Base-by-base conservation (phyloP, 2,329 filamentous ascomycete genomes). In the Penicillium decumbens region DNA sequence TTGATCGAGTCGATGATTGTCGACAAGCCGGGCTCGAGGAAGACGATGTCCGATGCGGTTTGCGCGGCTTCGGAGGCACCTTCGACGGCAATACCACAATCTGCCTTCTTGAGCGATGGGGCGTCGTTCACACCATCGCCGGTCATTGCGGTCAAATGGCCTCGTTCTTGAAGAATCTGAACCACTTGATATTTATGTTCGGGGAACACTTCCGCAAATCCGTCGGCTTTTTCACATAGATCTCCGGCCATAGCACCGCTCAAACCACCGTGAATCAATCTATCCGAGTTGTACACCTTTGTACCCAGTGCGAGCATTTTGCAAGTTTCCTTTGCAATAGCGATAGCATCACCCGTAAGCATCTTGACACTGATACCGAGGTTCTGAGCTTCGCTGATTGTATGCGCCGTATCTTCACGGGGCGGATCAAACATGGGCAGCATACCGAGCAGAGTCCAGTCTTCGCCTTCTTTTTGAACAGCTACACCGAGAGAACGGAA, bases 341-440 rank as follows among this genome's bases (percentile, higher is more conserved):
- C 85, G 61, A 88, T 84, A 51, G 86, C 86, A 68, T 89, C 86
- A 76, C 86, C 86, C 67, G 86, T 89, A 67, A 89, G 77, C 86
- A 89, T 89, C 77, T 89, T 89, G 54, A 89, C 85, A 53, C 82
- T 84, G 25, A 89, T 84, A 72, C 86, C 86, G 42, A 89, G 81
- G 62, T 85, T 81, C 66, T 87, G 83, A 49, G 86, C 85, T 74
- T 89, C 85, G 59, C 84, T 75, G 61, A 89, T 89, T 47, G 86
- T 89, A 70, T 88, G 84, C 41, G 85, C 86, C 37, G 86, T 89
- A 71, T 89, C 86, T 61, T 88, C 84, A 72, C 86, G 84, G 37
- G 86, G 86, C 57, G 86, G 86, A 70, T 89, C 86, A 73, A 89
- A 89, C 83, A 89, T 88, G 57, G 85, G 87, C 63, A 89, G 77